Conservation (phyloP, 306 rosid species). For the Urtica urens region DNA sequence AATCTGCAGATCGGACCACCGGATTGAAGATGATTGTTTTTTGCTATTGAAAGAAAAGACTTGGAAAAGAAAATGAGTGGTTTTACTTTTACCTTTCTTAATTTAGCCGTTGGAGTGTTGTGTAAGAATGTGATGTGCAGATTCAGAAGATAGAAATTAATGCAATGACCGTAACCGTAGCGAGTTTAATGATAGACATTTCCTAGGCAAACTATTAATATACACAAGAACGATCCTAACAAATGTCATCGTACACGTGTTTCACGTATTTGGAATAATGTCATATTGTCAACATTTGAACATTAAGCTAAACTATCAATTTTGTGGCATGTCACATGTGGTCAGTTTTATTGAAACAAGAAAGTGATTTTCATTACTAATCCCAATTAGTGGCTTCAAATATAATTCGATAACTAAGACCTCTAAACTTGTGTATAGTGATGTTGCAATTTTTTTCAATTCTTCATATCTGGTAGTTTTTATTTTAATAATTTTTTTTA, state of each 20-base stretch:
- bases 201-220: background rate
- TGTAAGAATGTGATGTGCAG: background rate
- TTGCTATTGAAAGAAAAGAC: too few species aligned
- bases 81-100: background rate
- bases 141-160: background rate
- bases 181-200: background rate
- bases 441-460: too few species aligned
- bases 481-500: too few species aligned
- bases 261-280: too few species aligned
- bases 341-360: too few species aligned
- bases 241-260: background rate
- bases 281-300: background rate
- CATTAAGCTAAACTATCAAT: too few species aligned
- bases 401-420: too few species aligned
- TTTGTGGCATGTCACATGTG: too few species aligned
- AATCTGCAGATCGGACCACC: background rate
- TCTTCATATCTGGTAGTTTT: too few species aligned
- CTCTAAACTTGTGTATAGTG: too few species aligned
- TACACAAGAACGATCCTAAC: background rate
- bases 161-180: background rate
- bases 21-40: background rate
- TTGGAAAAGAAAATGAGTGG: background rate
- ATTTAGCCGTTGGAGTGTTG: constrained; percentile 1
- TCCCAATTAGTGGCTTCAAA: too few species aligned
- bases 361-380: too few species aligned